Base-by-base conservation (phyloP, 129 eudicot species). In the Arctium minus region DNA sequence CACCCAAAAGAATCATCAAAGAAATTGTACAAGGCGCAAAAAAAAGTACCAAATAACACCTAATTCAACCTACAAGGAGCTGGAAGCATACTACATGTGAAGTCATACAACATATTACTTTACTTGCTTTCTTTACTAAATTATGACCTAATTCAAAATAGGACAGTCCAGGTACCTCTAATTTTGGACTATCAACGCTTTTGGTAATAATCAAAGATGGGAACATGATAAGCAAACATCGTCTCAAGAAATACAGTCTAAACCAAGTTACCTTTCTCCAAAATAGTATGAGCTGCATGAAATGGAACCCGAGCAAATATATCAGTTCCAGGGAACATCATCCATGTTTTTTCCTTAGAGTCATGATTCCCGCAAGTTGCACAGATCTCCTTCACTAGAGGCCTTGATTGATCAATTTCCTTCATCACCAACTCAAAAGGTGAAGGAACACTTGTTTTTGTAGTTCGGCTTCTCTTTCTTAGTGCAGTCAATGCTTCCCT, bases 401-500 rank as follows among this genome's bases (percentile, higher is more conserved):
- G 89, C 84, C 81, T 91, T 3, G 94, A 87, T 76, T 53, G 86
- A 81, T 86, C 94, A 74, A 89, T 72, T 82, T 92, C 93, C 71
- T 88, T 92, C 98, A 95, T 92, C 69, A 92, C 5, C 13, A 93
- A 84, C 78, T 95, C 97, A 70, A 91, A 95, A 64, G 98, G 97
- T 15, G 93, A 88, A 88, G 94, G 89, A 42, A 92, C 89, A 83
- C 97, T 91, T 2, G 94, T 88, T 82, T 84, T 95, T 76, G 97
- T 95, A 30, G 97, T 95, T 15, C 86, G 85, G 73, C 97, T 93
- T 75, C 85, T 87, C 87, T 85, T 95, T 85, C 97, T 91, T 53
- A 95, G 80, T 3, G 98, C 97, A 33, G 98, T 95, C 78, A 95
- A 81, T 76, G 97, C 98, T 88, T 95, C 97, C 84, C 97, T 85